Base-by-base conservation (phyloP, 805 yeast genomes). In the Cyberlindnera suaveolens region DNA sequence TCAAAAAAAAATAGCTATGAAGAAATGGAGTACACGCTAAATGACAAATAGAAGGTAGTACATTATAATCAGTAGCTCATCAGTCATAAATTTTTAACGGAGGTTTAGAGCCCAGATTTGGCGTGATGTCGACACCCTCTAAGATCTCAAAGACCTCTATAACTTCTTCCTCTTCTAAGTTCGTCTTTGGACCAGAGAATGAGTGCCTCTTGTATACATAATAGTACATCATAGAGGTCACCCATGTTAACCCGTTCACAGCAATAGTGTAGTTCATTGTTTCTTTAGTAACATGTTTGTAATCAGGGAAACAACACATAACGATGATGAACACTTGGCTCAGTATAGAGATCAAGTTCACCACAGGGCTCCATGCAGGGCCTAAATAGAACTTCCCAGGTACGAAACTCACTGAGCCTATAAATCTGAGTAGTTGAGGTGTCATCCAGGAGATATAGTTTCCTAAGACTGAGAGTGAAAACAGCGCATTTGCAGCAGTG, bases 221-320 rank as follows among this genome's bases (percentile, higher is more conserved):
- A 61, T 75, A 81, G 60, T 80, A 80, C 1, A 70, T 40, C 43
- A 70, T 53, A 1, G 83, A 68, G 17, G 78, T 61, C 5, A 75
- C 44, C 83, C 83, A 78, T 16, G 77, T 72, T 6, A 80, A 80
- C 20, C 75, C 74, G 26, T 77, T 80, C 45, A 82, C 78, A 2
- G 77, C 85, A 50, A 73, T 72, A 0, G 87, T 77, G 59, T 82
- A 83, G 63, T 83, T 83, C 90, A 83, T 82, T 19, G 75, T 46
- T 10, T 44, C 48, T 38, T 39, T 47, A n/a, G 43, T 46, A n/a
- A 49, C 51, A 81, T 82, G 34, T 54, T 52, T 23, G n/a, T 37
- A 18, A 2, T 75, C 62, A 33, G 90, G 89, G 68, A 81, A 76
- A 78, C 77, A 74, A 27, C 72, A 65, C 63, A 81, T 63, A 19